phyloP scores from a whole-genome alignment of 352 stramenopile species.

The Phytophthora litchii region DNA sequence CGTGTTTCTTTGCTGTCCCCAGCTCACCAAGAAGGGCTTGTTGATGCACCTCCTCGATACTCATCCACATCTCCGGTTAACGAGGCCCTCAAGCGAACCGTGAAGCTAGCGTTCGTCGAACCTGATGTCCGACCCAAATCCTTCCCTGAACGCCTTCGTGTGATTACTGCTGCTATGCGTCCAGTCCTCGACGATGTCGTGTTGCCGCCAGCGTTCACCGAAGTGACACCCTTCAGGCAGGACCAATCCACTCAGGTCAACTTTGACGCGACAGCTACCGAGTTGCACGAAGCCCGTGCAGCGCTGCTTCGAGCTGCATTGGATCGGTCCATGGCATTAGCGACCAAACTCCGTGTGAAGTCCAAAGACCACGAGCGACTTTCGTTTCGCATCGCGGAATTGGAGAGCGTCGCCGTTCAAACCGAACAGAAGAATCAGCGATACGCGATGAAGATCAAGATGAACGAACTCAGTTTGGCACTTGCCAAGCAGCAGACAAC shows the following conservation, averaged over 20 bases:
- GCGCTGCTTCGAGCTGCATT: constrained; percentile 38
- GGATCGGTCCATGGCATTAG: constrained; percentile 41
- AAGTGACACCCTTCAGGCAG: constrained; percentile 29
- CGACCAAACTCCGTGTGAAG: constrained; percentile 47
- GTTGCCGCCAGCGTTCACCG: constrained; percentile 23
- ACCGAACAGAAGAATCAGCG: constrained; percentile 28
- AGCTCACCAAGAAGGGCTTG: constrained; percentile 35
- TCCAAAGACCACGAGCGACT: constrained; percentile 50
- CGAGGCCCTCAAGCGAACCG: constrained; percentile 8
- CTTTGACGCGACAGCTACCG: constrained; percentile 3
- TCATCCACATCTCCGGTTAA: background rate
- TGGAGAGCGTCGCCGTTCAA: constrained; percentile 26
- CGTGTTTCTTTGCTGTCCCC: constrained; percentile 46
- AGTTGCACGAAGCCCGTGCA: constrained; percentile 1
- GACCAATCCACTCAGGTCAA: constrained; percentile 44
- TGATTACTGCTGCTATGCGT: constrained; percentile 17
- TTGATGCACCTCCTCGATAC: constrained; percentile 5
- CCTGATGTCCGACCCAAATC: constrained; percentile 3
- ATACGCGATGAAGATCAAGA: constrained; percentile 29
- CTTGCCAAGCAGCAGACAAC: constrained; percentile 41
- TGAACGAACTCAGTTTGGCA: constrained; percentile 37
- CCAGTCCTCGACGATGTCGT: background rate
- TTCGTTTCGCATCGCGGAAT: constrained; percentile 31
- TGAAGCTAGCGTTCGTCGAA: constrained; percentile 39
- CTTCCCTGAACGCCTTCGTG: constrained; percentile 37